These are phyloP conservation scores for Rhynchospora tenuis DNA, from an alignment of 176 grass and related monocot genomes.

Conservation along the genomic window DNA sequence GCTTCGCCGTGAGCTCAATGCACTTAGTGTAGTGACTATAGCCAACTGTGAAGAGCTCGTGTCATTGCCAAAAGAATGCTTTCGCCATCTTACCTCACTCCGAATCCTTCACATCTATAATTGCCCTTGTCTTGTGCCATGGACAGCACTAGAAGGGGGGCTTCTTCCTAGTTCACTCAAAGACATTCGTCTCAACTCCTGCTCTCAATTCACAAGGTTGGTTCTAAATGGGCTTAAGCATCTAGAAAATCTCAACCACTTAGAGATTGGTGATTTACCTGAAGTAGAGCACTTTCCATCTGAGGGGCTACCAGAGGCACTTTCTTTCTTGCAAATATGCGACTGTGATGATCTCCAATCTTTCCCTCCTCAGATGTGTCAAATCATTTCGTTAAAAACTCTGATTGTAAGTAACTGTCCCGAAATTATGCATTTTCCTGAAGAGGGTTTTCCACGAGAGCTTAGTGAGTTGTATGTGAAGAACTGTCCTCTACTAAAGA, in stretches of 20 bases:
- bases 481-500: slow-evolving; percentile 42
- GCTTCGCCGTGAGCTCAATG: slow-evolving; percentile 25
- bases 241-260: slow-evolving; percentile 37
- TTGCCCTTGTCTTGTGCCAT: slow-evolving; percentile 48
- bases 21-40: slow-evolving; percentile 46
- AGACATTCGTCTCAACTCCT: slow-evolving; percentile 46
- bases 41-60: slow-evolving; percentile 50
- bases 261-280: slow-evolving; percentile 49
- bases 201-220: slow-evolving; percentile 35
- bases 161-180: slow-evolving; percentile 52
- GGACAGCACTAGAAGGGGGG: slow-evolving; percentile 41
- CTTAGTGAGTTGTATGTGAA: slow-evolving; percentile 74
- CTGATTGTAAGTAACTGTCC: slow-evolving; percentile 45
- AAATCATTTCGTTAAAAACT: slow-evolving; percentile 48
- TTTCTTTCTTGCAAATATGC: slow-evolving; percentile 48
- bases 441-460: slow-evolving; percentile 47
- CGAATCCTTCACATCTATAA: slow-evolving; percentile 48
- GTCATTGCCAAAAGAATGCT: slow-evolving; percentile 50
- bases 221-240: slow-evolving; percentile 43
- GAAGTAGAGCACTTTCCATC: slow-evolving; percentile 43
- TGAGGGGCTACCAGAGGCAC: slow-evolving; percentile 34
- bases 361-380: slow-evolving; percentile 34
- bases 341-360: slow-evolving; percentile 51
- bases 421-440: slow-evolving; percentile 46
- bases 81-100: slow-evolving; percentile 45